These are phyloP conservation scores for Heliamphora exappendiculata DNA, from an alignment of 148 eudicot species.

Conservation along the genomic window DNA sequence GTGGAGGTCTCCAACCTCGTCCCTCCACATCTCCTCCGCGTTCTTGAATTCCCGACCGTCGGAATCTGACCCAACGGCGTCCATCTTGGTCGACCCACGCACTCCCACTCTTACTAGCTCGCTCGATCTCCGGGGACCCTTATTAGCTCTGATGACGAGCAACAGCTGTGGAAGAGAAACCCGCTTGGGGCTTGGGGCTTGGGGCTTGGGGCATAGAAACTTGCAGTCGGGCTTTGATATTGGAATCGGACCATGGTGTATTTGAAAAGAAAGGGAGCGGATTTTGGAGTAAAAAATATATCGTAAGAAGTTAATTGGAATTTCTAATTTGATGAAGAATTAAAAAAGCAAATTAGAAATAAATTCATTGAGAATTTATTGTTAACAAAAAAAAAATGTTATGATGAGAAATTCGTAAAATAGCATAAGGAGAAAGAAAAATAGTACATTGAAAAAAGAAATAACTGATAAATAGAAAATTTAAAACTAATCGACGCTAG, in stretches of 20 bases:
- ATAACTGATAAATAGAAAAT: too few relatives aligned
- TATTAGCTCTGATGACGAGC: neutral
- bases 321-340: too few relatives aligned
- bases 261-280: neutral
- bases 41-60: slow-evolving; percentile 63
- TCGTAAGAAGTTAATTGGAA: too few relatives aligned
- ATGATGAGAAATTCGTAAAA: too few relatives aligned
- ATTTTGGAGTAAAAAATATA: too few relatives aligned
- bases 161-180: neutral
- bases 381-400: too few relatives aligned
- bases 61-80: slow-evolving; percentile 54
- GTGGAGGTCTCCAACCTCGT: slow-evolving; percentile 57
- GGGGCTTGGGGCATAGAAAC: neutral
- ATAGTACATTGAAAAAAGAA: too few relatives aligned
- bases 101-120: neutral
- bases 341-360: too few relatives aligned
- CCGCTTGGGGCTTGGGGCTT: too few relatives aligned
- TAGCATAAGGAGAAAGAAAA: too few relatives aligned
- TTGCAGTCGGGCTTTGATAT: neutral
- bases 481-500: too few relatives aligned
- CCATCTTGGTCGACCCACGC: slow-evolving; percentile 31
- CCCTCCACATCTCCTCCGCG: slow-evolving; percentile 94
- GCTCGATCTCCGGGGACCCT: neutral
- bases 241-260: neutral
- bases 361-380: too few relatives aligned